Conservation (phyloP, 495 filamentous ascomycete genomes). For the Trichoderma gamsii region DNA sequence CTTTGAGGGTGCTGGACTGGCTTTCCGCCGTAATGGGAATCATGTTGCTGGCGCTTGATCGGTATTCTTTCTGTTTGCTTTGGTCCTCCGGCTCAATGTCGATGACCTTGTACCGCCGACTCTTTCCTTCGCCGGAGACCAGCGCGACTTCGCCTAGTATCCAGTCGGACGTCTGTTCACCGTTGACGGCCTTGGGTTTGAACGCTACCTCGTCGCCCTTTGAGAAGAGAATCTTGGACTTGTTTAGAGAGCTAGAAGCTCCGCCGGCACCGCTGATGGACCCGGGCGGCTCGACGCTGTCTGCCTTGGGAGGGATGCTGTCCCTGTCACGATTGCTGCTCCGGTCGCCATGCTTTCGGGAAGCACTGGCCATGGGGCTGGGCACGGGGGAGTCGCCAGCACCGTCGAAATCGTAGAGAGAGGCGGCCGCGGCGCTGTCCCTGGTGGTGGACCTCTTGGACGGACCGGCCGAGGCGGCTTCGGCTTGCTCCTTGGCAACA, state of each 20-base stretch:
- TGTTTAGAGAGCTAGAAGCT: slow-evolving; percentile 24
- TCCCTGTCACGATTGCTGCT: slow-evolving; percentile 48
- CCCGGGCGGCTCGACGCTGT: slow-evolving; percentile 35
- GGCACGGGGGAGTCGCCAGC: slow-evolving; percentile 65
- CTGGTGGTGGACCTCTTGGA: slow-evolving; percentile 26
- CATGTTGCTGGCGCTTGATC: slow-evolving; percentile 70
- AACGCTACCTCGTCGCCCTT: slow-evolving; percentile 82
- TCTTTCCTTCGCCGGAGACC: slow-evolving; percentile 78
- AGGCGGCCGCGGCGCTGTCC: slow-evolving; percentile 37
- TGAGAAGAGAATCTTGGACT: slow-evolving; percentile 48
- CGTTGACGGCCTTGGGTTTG: slow-evolving; percentile 65
- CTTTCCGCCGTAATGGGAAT: slow-evolving; percentile 69
- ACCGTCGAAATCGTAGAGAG: slow-evolving; percentile 63
- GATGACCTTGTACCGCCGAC: slow-evolving; percentile 89
- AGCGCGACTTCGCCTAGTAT: slow-evolving; percentile 85
- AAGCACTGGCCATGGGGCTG: slow-evolving; percentile 46
- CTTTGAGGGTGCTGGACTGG: slow-evolving; percentile 49
- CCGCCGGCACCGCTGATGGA: slow-evolving; percentile 17
- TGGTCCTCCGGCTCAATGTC: slow-evolving; percentile 81
- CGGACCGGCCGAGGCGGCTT: slow-evolving; percentile 25
- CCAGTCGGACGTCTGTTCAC: slow-evolving; percentile 67
- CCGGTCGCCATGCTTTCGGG: slow-evolving; percentile 40
- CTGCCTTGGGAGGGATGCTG: slow-evolving; percentile 43
- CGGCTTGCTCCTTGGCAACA: slow-evolving; percentile 55
- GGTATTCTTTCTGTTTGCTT: slow-evolving; percentile 66